Percentiles rank a stretch among this genome's conserved stretches.
phyloP scores from a whole-genome alignment of 140 eudicot genomes.

The Erigeron philadelphicus region DNA sequence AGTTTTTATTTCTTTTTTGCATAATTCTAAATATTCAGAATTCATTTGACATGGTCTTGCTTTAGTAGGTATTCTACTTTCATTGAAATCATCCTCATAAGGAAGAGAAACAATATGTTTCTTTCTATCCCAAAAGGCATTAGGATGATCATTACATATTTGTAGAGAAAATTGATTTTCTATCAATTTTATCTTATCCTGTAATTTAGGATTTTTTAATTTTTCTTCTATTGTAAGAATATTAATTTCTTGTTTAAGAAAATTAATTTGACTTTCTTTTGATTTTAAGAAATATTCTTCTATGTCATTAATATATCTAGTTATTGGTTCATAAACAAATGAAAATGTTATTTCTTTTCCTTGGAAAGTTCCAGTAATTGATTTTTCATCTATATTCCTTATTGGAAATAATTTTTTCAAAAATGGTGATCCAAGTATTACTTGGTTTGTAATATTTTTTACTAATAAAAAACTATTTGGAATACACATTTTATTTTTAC shows the following conservation, averaged over 20 bases:
- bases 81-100: neutral
- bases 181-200: neutral
- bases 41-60: neutral
- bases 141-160: slow-evolving; percentile 4
- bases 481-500: neutral
- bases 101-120: neutral
- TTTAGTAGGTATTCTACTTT: neutral
- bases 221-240: neutral
- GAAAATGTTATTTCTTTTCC: neutral
- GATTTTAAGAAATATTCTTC: neutral
- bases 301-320: neutral
- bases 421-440: neutral
- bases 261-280: neutral
- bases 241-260: slow-evolving; percentile 1
- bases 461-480: neutral
- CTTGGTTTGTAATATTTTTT: neutral
- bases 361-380: neutral
- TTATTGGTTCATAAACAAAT: neutral
- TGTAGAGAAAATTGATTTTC: neutral
- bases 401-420: neutral
- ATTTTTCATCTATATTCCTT: neutral
- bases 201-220: neutral
- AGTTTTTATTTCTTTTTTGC: neutral
- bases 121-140: neutral
- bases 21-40: neutral